Evolutionary conservation across 352 stramenopile species (phyloP).

Genomic region (Phytophthora vignae): DNA sequence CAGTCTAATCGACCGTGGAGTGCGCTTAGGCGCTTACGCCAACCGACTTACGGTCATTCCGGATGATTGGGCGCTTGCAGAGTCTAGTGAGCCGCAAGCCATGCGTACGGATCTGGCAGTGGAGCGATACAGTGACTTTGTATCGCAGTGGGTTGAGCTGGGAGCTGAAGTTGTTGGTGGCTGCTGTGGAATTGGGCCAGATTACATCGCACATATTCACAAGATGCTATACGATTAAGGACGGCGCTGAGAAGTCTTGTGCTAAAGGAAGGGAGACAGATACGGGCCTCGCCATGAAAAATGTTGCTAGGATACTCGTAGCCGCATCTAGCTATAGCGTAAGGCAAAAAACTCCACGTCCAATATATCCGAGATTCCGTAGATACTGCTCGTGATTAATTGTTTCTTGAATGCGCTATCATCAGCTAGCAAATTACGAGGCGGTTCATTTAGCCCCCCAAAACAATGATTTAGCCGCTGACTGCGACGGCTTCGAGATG

Average conservation of each 20-base stretch:
- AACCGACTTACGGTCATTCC: constrained; percentile 88
- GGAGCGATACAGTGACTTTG: constrained; percentile 75
- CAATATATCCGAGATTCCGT: no score
- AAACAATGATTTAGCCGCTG: constrained; percentile 12
- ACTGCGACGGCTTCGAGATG: constrained; percentile 31
- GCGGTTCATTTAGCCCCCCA: no score
- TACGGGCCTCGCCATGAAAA: no score
- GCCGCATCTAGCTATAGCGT: background rate
- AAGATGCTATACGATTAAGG: constrained; percentile 33
- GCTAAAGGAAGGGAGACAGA: background rate
- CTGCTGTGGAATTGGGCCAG: constrained; percentile 92
- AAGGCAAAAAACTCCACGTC: no score
- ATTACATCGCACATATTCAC: constrained; percentile 80
- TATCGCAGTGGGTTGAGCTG: constrained; percentile 67
- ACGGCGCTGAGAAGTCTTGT: constrained; percentile 14
- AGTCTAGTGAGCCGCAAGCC: constrained; percentile 75
- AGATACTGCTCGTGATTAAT: background rate
- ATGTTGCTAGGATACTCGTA: no score
- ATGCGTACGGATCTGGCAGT: constrained; percentile 86
- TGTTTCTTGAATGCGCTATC: background rate
- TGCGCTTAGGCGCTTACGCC: constrained; percentile 85
- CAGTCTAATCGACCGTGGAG: constrained; percentile 19
- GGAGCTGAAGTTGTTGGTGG: constrained; percentile 83
- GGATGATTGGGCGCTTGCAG: constrained; percentile 78
- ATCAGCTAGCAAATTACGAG: background rate